Conservation (phyloP, 306 rosid genomes). For the Castanea crenata region DNA sequence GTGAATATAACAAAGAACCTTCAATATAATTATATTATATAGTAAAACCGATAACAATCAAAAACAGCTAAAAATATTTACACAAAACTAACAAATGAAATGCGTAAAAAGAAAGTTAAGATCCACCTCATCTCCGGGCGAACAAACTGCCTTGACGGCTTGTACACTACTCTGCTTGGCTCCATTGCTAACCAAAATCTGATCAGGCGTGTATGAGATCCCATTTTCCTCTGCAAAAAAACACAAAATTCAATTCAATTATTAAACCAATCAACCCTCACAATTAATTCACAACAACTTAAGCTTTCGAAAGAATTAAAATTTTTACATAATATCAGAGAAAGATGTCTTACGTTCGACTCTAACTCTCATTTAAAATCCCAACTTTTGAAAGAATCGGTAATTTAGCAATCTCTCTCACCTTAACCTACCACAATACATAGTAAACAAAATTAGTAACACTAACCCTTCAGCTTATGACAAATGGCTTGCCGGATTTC, state of each 20-base stretch:
- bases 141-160: slow-evolving; percentile 82
- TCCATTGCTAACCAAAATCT: slow-evolving; percentile 85
- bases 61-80: too few relatives aligned
- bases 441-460: too few relatives aligned
- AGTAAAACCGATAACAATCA: background rate
- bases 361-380: too few relatives aligned
- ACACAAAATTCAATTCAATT: background rate
- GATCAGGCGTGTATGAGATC: slow-evolving; percentile 66
- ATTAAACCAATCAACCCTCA: too few relatives aligned
- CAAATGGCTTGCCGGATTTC: slow-evolving; percentile 92
- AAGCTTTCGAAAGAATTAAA: too few relatives aligned
- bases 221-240: slow-evolving; percentile 78
- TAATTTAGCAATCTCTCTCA: too few relatives aligned
- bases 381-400: too few relatives aligned
- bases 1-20: background rate
- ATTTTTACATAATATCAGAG: too few relatives aligned
- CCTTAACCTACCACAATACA: too few relatives aligned
- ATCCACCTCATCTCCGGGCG: slow-evolving; percentile 86
- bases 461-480: slow-evolving; percentile 75
- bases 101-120: background rate
- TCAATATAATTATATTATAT: background rate
- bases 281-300: too few relatives aligned
- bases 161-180: slow-evolving; percentile 89
- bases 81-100: background rate
- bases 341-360: too few relatives aligned